A percentile compares a stretch with the other conserved stretches of the same genome.
Evolutionary conservation across 805 yeast species (phyloP).

Genomic region (Yarrowia divulgata): DNA sequence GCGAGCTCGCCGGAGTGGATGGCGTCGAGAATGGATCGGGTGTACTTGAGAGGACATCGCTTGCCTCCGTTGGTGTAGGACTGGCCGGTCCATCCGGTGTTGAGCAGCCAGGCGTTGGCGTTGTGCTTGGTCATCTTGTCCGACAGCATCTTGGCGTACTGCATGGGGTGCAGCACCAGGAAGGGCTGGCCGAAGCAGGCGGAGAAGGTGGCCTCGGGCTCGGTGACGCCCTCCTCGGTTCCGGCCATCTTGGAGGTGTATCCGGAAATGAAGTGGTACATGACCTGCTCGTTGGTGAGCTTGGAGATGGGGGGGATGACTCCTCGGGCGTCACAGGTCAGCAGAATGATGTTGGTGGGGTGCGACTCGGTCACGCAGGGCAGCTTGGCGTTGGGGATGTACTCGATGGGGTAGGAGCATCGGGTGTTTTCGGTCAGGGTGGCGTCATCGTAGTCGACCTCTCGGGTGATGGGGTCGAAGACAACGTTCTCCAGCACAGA

Average conservation of each 20-base stretch:
- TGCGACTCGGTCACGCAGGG: slow-evolving; percentile 91
- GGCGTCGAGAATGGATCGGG: slow-evolving; percentile 83
- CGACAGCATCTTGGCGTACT: slow-evolving; percentile 93
- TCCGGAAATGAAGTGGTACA: slow-evolving; percentile 97
- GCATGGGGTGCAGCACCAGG: slow-evolving; percentile 97
- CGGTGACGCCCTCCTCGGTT: slow-evolving; percentile 98
- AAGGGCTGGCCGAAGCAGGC: slow-evolving; percentile 99
- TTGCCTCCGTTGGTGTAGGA: slow-evolving; percentile 92
- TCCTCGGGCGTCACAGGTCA: slow-evolving; percentile 98
- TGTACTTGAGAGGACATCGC: slow-evolving; percentile 96
- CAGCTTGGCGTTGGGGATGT: slow-evolving; percentile 92
- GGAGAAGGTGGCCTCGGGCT: slow-evolving; percentile 96
- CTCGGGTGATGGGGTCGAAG: slow-evolving; percentile 78
- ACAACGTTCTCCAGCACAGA: slow-evolving; percentile 92
- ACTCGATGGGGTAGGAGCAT: slow-evolving; percentile 98
- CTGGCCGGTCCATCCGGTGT: slow-evolving; percentile 98
- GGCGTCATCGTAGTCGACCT: slow-evolving; percentile 83
- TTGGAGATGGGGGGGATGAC: slow-evolving; percentile 96
- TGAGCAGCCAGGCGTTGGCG: slow-evolving; percentile 94
- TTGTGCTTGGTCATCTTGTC: slow-evolving; percentile 89
- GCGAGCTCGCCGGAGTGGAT: slow-evolving; percentile 85
- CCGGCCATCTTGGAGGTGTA: slow-evolving; percentile 99
- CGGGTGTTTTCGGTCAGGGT: slow-evolving; percentile 95
- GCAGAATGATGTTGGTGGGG: slow-evolving; percentile 88
- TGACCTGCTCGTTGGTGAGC: slow-evolving; percentile 92